Percentiles rank a stretch among this genome's conserved stretches.
Conservation (phyloP, 257 asterid genomes). For the Rauvolfia tetraphylla region DNA sequence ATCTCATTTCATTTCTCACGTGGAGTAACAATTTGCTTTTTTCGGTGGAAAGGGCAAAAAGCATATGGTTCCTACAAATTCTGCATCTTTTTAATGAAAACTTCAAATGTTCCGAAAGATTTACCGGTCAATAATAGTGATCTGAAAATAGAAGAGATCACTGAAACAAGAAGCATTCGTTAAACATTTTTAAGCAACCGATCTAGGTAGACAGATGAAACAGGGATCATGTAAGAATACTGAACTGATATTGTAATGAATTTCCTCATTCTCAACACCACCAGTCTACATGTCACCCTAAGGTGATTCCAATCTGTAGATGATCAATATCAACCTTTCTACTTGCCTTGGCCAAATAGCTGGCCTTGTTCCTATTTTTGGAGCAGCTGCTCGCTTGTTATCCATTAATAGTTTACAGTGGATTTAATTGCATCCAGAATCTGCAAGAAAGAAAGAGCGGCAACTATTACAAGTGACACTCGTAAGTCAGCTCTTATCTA, state of each 20-base stretch:
- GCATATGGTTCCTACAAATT: too few species aligned
- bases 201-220: background rate
- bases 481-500: background rate
- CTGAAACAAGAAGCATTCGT: too few species aligned
- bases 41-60: too few species aligned
- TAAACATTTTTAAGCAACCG: background rate
- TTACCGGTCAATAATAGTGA: too few species aligned
- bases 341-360: too few species aligned
- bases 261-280: background rate
- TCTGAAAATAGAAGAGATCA: too few species aligned
- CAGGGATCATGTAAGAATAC: background rate
- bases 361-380: too few species aligned
- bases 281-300: background rate
- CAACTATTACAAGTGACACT: background rate
- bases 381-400: background rate
- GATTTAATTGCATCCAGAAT: slow-evolving; percentile 86
- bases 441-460: slow-evolving; percentile 37
- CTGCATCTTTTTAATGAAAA: too few species aligned
- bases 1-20: too few species aligned
- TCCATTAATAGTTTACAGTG: slow-evolving; percentile 54
- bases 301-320: background rate
- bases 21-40: too few species aligned
- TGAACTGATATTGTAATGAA: background rate
- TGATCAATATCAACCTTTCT: background rate
- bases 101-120: too few species aligned